Conservation (phyloP, 257 asterid species). For the Nemophila menziesii region DNA sequence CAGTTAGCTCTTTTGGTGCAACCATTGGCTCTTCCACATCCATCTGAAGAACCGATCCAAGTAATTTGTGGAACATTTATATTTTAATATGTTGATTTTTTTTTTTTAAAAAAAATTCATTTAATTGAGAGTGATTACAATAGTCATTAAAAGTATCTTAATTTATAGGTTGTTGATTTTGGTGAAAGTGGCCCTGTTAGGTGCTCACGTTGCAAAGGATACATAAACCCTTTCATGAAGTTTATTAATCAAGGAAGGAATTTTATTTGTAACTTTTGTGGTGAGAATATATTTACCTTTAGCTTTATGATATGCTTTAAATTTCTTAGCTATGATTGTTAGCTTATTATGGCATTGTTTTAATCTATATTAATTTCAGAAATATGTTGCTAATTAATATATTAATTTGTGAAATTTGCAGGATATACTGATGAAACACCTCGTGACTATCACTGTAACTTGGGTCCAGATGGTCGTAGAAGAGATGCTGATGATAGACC, state of each 20-base stretch:
- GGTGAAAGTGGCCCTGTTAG: constrained; percentile 99
- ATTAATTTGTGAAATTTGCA: constrained; percentile 19
- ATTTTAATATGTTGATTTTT: neutral
- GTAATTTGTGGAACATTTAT: constrained; percentile 31
- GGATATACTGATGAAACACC: constrained; percentile 96
- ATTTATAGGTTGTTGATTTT: constrained; percentile 81
- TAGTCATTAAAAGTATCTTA: too few species aligned
- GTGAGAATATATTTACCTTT: constrained; percentile 36
- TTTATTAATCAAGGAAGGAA: constrained; percentile 93
- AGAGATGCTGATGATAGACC: constrained; percentile 99
- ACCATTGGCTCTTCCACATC: constrained; percentile 95
- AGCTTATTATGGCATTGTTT: too few species aligned
- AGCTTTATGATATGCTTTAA: neutral
- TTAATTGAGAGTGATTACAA: too few species aligned
- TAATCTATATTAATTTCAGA: neutral
- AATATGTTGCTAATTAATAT: neutral
- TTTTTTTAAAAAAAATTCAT: neutral
- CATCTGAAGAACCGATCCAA: constrained; percentile 94
- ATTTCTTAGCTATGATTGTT: neutral
- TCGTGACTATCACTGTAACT: constrained; percentile 95
- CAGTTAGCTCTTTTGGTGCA: constrained; percentile 93
- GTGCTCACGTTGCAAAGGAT: constrained; percentile 97
- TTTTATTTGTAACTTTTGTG: constrained; percentile 92
- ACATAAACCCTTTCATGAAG: constrained; percentile 94
- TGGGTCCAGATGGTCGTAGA: constrained; percentile 99